phyloP scores from a whole-genome alignment of 192 early-diverging fungal genomes.

The Gigaspora rosea region DNA sequence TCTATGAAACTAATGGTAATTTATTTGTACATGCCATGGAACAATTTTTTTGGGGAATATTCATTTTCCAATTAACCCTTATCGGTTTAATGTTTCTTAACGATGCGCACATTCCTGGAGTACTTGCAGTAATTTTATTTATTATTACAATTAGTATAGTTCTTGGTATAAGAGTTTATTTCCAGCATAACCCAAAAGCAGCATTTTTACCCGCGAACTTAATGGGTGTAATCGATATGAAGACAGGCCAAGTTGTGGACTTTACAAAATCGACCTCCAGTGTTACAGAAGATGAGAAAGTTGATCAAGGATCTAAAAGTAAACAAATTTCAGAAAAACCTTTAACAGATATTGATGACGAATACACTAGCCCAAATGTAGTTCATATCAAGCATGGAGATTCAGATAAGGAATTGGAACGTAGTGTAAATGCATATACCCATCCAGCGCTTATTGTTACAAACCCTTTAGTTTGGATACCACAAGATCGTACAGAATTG shows the following conservation, averaged over 20 bases:
- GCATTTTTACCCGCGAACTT: conserved; percentile 29
- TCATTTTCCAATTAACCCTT: conserved; percentile 72
- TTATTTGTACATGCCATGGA: conserved; percentile 62
- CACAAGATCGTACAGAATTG: background rate
- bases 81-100: conserved; percentile 71
- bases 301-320: background rate
- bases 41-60: conserved; percentile 68
- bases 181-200: conserved; percentile 20
- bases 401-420: background rate
- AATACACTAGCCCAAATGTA: background rate
- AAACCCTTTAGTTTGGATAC: conserved; percentile 7
- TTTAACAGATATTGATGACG: background rate
- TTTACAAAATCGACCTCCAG: background rate
- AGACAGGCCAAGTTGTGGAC: background rate
- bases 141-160: background rate
- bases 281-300: background rate
- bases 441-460: background rate
- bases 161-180: background rate
- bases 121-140: conserved; percentile 5
- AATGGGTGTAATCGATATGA: conserved; percentile 11
- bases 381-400: conserved; percentile 7
- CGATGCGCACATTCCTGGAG: conserved; percentile 45
- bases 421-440: background rate
- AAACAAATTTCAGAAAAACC: background rate
- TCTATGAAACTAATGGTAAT: conserved; percentile 61